Base-by-base conservation (phyloP, 768 basidiomycete genomes). In the Boletus pseudopeckii region DNA sequence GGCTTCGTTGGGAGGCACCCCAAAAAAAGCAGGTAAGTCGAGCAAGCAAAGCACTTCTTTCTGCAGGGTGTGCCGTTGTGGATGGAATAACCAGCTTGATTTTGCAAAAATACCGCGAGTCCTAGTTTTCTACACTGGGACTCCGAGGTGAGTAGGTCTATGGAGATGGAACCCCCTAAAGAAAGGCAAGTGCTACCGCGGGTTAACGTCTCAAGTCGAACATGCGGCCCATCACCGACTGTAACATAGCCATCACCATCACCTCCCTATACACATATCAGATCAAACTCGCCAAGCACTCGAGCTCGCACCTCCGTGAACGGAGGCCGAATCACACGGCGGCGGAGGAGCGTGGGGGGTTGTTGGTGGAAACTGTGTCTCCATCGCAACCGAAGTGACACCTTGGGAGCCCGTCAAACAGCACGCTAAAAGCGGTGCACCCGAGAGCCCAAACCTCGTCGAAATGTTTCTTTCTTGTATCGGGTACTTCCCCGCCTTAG, bases 231-330 rank as follows among this genome's bases (percentile, higher is more conserved):
- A 40, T 26, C 55, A 79, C 82, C 85, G 59, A 77, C 79, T 18
- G 85, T 86, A 39, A 88, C 73, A 68, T 86, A 82, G 0, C 85
- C 86, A 8, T 86, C 86, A 4, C 86, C 87, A 8, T 86, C 86
- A 4, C 86, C 87, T 17, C 86, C 87, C 48, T 14, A 36, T 7
- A 33, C 8, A 41, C n/a, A n/a, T 11, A 20, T 59, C 18, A 50
- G 49, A 42, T 43, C 18, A 45, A 24, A 44, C 5, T 1, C 20
- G 4, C 9, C 3, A 15, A 26, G 22, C 37, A 45, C 14, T 22
- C 22, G 15, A 50, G 17, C n/a, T 43, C 44, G 22, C 32, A 72
- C 67, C 42, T 82, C 76, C 36, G 80, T 77, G 63, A 89, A 90
- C 0, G 85, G 84, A 0, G 88, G 88, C 24, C 82, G 83, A 22